Percentiles rank a stretch among this genome's conserved stretches.
phyloP scores from a whole-genome alignment of 768 basidiomycete species.

The Termitomyces sp. region DNA sequence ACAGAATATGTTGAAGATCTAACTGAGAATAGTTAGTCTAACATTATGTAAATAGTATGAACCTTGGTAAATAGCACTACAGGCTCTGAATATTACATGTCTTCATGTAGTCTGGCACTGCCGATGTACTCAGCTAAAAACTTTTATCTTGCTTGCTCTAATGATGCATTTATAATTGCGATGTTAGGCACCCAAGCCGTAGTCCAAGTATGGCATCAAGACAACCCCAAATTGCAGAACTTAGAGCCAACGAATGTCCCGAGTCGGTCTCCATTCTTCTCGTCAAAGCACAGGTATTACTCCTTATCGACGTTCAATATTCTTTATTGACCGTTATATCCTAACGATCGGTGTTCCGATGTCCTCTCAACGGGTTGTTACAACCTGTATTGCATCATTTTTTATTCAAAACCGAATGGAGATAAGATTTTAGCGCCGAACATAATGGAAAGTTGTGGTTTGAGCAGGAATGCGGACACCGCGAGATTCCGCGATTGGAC shows the following conservation, averaged over 20 bases:
- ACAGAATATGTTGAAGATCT: not conserved
- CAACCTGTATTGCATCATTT: not conserved
- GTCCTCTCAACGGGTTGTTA: not conserved
- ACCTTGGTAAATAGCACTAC: not conserved
- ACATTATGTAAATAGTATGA: too few relatives aligned
- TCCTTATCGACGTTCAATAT: not conserved
- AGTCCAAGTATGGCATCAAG: not conserved
- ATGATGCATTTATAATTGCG: too few relatives aligned
- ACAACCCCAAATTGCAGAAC: not conserved
- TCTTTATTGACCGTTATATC: not conserved
- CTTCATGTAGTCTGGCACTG: not conserved
- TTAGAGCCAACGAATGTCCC: not conserved
- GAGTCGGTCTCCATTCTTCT: not conserved
- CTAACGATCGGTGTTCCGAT: not conserved
- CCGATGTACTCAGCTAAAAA: not conserved
- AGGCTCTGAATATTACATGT: not conserved
- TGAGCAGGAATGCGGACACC: not conserved
- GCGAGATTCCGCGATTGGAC: not conserved
- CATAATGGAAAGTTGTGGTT: not conserved
- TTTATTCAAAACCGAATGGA: not conserved
- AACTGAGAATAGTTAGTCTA: not conserved
- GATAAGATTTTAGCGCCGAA: not conserved
- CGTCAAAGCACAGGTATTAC: not conserved
- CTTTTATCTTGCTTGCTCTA: too few relatives aligned
- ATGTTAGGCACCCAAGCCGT: not conserved